Evolutionary conservation across 371 early-diverging fungal genomes (phyloP).

Genomic region (Fennellomyces sp.): DNA sequence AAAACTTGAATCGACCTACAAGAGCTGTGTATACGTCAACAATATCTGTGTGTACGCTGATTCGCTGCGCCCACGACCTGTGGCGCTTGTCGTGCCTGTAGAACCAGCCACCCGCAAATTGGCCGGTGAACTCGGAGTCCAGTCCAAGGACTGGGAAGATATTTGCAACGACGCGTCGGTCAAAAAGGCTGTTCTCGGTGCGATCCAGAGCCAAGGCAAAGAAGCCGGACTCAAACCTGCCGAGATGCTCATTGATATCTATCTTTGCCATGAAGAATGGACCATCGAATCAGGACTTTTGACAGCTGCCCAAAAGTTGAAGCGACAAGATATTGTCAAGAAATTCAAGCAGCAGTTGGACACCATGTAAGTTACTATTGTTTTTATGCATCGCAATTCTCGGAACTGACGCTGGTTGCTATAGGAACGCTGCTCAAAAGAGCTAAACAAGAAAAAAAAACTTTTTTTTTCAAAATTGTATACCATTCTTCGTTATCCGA

Average conservation of each 20-base stretch:
- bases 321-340: conserved; percentile 75
- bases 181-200: conserved; percentile 34
- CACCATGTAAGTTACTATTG: conserved; percentile 39
- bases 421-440: conserved; percentile 5
- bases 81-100: conserved; percentile 77
- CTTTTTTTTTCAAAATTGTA: no score
- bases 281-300: conserved; percentile 44
- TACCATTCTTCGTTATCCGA: no score
- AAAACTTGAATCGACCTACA: conserved; percentile 94
- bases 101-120: conserved; percentile 50
- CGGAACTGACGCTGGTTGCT: neutral
- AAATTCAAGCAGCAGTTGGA: conserved; percentile 60
- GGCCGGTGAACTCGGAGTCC: conserved; percentile 28
- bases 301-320: conserved; percentile 91
- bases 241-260: conserved; percentile 68
- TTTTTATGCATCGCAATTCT: neutral
- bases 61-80: conserved; percentile 62
- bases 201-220: conserved; percentile 44
- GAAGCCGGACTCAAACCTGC: conserved; percentile 65
- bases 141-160: conserved; percentile 29
- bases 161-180: conserved; percentile 22
- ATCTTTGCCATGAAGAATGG: conserved; percentile 29
- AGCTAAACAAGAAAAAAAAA: no score
- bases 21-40: conserved; percentile 72
- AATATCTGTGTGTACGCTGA: conserved; percentile 91